Percentiles rank a stretch among this genome's conserved stretches.
phyloP scores from a whole-genome alignment of 73 alveolate genomes.

The Paramecium sexaurelia region DNA sequence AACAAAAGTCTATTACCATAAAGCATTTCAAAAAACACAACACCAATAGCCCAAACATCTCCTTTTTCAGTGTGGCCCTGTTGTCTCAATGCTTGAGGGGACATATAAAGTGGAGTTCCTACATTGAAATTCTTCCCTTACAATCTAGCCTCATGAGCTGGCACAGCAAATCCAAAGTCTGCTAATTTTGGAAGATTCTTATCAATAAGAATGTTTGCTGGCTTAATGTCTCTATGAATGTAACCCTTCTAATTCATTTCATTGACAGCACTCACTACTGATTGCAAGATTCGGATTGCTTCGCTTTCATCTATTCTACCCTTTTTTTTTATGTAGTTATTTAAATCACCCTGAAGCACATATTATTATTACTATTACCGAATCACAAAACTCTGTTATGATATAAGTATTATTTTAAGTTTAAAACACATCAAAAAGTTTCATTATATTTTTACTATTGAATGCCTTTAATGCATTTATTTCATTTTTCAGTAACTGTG shows the following conservation, averaged over 20 bases:
- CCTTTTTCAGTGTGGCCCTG: slow-evolving; percentile 63
- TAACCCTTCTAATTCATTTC: slow-evolving; percentile 59
- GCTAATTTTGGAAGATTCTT: slow-evolving; percentile 65
- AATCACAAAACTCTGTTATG: slow-evolving; percentile 66
- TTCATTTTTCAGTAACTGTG: slow-evolving; percentile 52
- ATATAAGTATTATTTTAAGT: slow-evolving; percentile 65
- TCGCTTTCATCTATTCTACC: slow-evolving; percentile 56
- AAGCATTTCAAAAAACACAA: slow-evolving; percentile 65
- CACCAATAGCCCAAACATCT: slow-evolving; percentile 73
- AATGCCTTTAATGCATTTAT: slow-evolving; percentile 62
- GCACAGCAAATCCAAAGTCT: slow-evolving; percentile 69
- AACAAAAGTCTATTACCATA: slow-evolving; percentile 16
- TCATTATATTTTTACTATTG: slow-evolving; percentile 59
- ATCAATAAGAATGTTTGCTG: slow-evolving; percentile 65
- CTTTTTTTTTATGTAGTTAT: background rate
- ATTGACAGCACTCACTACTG: slow-evolving; percentile 46
- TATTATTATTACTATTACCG: background rate
- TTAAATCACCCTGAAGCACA: slow-evolving; percentile 56
- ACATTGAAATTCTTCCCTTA: slow-evolving; percentile 61
- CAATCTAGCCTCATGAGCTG: slow-evolving; percentile 60
- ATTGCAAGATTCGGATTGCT: slow-evolving; percentile 51
- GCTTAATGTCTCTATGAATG: slow-evolving; percentile 69
- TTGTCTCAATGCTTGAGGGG: slow-evolving; percentile 62
- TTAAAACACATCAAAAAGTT: slow-evolving; percentile 62
- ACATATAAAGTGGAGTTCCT: slow-evolving; percentile 70